A percentile compares a stretch with the other conserved stretches of the same genome.
phyloP scores from a whole-genome alignment of 2,329 filamentous ascomycete genomes.

The Eurotiales sp. region DNA sequence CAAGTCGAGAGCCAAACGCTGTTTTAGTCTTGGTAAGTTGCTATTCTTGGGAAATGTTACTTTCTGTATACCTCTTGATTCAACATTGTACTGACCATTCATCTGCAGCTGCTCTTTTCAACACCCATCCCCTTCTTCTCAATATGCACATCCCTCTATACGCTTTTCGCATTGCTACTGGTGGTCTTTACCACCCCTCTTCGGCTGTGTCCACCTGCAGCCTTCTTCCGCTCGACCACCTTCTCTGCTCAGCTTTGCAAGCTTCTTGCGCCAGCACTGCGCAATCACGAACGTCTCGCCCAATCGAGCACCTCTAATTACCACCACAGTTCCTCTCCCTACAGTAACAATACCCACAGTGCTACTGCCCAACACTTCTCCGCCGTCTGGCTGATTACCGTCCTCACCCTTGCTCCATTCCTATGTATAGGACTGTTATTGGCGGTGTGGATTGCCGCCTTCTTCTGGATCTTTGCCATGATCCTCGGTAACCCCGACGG shows the following conservation, averaged over 20 bases:
- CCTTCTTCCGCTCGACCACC: conserved; percentile 41
- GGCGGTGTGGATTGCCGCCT: conserved; percentile 56
- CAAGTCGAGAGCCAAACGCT: conserved; percentile 11
- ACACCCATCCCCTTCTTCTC: conserved; percentile 54
- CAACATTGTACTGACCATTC: too few species aligned
- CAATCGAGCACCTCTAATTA: conserved; percentile 17
- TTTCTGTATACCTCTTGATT: too few species aligned
- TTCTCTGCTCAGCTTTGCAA: conserved; percentile 50
- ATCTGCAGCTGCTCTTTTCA: conserved; percentile 50
- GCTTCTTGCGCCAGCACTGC: conserved; percentile 52
- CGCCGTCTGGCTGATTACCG: conserved; percentile 42
- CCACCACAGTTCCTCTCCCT: conserved; percentile 21
- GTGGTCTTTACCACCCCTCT: conserved; percentile 52
- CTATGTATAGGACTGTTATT: conserved; percentile 55
- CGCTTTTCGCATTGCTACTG: conserved; percentile 49
- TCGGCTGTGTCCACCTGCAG: conserved; percentile 47
- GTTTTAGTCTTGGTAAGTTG: conserved; percentile 18
- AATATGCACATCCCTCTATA: conserved; percentile 52
- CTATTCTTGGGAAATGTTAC: too few species aligned
- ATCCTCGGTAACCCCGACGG: conserved; percentile 61
- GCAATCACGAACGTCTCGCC: conserved; percentile 40
- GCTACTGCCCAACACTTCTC: conserved; percentile 32
- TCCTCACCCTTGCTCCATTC: conserved; percentile 55
- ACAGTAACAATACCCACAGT: conserved; percentile 28
- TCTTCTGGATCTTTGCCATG: conserved; percentile 60